These are phyloP conservation scores for Saccharomycopsis malanga DNA, from an alignment of 805 yeast genomes.

Conservation along the genomic window DNA sequence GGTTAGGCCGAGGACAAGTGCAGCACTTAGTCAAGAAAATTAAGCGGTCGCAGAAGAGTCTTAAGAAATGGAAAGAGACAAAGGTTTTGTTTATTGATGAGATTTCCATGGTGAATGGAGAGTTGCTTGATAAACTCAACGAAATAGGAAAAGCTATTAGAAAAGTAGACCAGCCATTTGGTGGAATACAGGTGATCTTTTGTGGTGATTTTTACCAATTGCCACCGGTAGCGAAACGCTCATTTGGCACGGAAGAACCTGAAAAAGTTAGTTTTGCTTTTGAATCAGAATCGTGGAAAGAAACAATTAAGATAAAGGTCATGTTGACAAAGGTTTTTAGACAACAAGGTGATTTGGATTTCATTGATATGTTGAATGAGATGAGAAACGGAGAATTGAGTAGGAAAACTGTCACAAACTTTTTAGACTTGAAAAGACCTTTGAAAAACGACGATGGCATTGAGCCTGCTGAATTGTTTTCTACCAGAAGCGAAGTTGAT, in stretches of 20 bases:
- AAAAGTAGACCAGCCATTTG: slow-evolving; percentile 50
- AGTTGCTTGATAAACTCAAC: slow-evolving; percentile 56
- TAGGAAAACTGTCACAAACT: slow-evolving; percentile 40
- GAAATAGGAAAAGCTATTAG: slow-evolving; percentile 49
- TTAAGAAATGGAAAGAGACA: slow-evolving; percentile 47
- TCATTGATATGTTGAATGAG: slow-evolving; percentile 69
- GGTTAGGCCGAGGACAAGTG: slow-evolving; percentile 54
- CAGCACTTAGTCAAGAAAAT: slow-evolving; percentile 44
- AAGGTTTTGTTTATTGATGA: slow-evolving; percentile 70
- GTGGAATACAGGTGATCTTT: slow-evolving; percentile 69
- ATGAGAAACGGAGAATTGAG: slow-evolving; percentile 59
- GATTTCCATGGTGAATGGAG: slow-evolving; percentile 73
- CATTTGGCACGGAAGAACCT: slow-evolving; percentile 28
- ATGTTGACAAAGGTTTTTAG: slow-evolving; percentile 62
- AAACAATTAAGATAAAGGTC: slow-evolving; percentile 48
- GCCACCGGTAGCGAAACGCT: slow-evolving; percentile 55
- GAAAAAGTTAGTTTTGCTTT: slow-evolving; percentile 47
- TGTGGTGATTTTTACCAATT: slow-evolving; percentile 81
- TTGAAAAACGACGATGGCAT: slow-evolving; percentile 49
- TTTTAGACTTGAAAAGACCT: slow-evolving; percentile 45
- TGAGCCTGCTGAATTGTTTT: slow-evolving; percentile 66
- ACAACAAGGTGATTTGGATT: slow-evolving; percentile 65
- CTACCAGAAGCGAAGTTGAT: slow-evolving; percentile 69
- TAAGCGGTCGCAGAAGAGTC: slow-evolving; percentile 42
- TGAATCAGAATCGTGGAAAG: slow-evolving; percentile 56